Evolutionary conservation across 176 grass and related monocot species (phyloP).

Genomic region (Otatea glauca): DNA sequence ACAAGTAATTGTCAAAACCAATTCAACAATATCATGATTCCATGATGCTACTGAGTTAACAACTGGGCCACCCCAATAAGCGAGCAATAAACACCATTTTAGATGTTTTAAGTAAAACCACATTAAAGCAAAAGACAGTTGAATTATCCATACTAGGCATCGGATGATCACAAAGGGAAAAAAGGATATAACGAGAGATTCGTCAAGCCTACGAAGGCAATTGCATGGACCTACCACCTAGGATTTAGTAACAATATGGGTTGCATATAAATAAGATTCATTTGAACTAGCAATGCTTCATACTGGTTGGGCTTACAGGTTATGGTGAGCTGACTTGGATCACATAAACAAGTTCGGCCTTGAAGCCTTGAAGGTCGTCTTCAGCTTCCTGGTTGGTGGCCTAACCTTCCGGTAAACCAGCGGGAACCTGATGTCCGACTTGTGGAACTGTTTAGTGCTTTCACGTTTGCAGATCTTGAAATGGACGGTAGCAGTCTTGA

Average conservation of each 20-base stretch:
- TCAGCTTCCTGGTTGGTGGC: constrained; percentile 67
- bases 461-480: constrained; percentile 96
- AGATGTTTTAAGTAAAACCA: not conserved
- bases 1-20: not conserved
- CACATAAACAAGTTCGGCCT: constrained; percentile 74
- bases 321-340: constrained; percentile 22
- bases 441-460: constrained; percentile 89
- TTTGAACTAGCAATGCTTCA: constrained; percentile 37
- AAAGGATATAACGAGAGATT: not conserved
- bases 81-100: not conserved
- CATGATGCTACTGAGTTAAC: not conserved
- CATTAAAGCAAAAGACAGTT: not conserved
- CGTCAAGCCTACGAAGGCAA: constrained; percentile 28
- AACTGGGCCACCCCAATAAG: not conserved
- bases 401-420: constrained; percentile 71
- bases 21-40: not conserved
- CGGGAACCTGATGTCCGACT: constrained; percentile 64
- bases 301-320: constrained; percentile 17
- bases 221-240: constrained; percentile 11
- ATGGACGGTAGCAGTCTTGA: constrained; percentile 76
- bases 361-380: constrained; percentile 86
- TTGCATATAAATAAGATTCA: constrained; percentile 17
- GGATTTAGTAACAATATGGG: not conserved
- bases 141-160: not conserved
- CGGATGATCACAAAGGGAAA: not conserved